Base-by-base conservation (phyloP, 345 rosid genomes). In the Eucalyptus leucophloia region DNA sequence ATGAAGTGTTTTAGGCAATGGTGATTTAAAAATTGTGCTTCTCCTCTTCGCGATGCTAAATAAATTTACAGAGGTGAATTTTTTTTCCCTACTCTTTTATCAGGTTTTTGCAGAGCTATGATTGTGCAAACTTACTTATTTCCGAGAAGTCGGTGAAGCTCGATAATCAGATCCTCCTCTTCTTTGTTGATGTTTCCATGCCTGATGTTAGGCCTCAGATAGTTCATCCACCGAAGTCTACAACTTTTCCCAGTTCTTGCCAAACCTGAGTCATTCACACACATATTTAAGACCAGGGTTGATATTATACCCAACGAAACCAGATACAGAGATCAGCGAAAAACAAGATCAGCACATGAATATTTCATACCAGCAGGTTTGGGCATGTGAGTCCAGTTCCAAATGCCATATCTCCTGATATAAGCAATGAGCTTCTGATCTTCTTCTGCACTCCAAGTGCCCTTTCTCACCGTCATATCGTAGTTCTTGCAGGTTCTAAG, bases 141-240 rank as follows among this genome's bases (percentile, higher is more conserved):
- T 77, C 91, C 91, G 17, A 87, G 77, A 58, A 24, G 42, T 53
- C 30, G 37, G 6, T 89, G 91, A 53, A 72, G 47, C 83, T 77
- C 10, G 5, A 87, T 37, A 9, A 87, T 87, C 50, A 80, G 17
- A 34, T 89, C 86, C 49, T 89, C 89, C 77, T 89, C 91, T 44
- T 54, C 40, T 54, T 81, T 42, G 53, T 58, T 72, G 47, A 89
- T 62, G 86, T 89, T 87, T 42, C 86, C 89, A 42, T 60, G 88
- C 72, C 72, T 67, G 42, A 89, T 87, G 80, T 80, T 81, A 21
- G 91, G 89, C 49, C 88, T 87, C 45, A 89, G 83, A 81, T 89
- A 89, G 58, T 89, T 89, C 88, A 87, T 80, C 91, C 91, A 89
- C 49, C 91, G 91, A 42, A 89, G 91, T 23, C 91, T 87, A 53